Evolutionary conservation across 345 rosid species (phyloP).

Genomic region (Eucalyptus curtisii): DNA sequence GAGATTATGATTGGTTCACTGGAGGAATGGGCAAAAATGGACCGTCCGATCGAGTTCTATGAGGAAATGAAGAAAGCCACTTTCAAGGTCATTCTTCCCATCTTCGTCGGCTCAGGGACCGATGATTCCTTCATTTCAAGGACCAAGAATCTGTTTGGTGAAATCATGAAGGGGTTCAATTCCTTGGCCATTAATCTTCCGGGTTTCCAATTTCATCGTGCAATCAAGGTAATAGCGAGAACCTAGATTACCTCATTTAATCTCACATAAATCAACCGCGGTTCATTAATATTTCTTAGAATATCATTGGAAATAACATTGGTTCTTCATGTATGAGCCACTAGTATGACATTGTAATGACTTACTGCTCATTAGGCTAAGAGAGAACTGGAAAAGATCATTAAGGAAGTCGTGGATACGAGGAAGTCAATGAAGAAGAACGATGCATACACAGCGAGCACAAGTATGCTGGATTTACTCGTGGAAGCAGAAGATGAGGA

Average conservation of each 20-base stretch:
- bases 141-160: conserved; percentile 6
- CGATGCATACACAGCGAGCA: neutral
- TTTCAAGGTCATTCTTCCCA: conserved; percentile 13
- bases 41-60: conserved; percentile 9
- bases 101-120: conserved; percentile 16
- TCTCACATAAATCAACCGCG: neutral
- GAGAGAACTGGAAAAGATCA: conserved; percentile 20
- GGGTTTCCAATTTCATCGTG: conserved; percentile 41
- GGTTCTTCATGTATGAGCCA: neutral
- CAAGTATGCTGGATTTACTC: conserved; percentile 24
- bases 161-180: conserved; percentile 23
- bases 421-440: neutral
- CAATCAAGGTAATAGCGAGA: conserved; percentile 24
- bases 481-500: conserved; percentile 14
- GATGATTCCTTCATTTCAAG: conserved; percentile 4
- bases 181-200: conserved; percentile 48
- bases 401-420: conserved; percentile 18
- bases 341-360: neutral
- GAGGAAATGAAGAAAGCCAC: conserved; percentile 16
- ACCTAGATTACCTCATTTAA: neutral
- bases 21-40: conserved; percentile 14
- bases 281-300: neutral
- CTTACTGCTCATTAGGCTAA: conserved; percentile 14
- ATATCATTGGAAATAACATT: neutral
- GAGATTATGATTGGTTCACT: conserved; percentile 5